Conservation (phyloP, 768 basidiomycete genomes). For the Leccinellum rugosiceps region DNA sequence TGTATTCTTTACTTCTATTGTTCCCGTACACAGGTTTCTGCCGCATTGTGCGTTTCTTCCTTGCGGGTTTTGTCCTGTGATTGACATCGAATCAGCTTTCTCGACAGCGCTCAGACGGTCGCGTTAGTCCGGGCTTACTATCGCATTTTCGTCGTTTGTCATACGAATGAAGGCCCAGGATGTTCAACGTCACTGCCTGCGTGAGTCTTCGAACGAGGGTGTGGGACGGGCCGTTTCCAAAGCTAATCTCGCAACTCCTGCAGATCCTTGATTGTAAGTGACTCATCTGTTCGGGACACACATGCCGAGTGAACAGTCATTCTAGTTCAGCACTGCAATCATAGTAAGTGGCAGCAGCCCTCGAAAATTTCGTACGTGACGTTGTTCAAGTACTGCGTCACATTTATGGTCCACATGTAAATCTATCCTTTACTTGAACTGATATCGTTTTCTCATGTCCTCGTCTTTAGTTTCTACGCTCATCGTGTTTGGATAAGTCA, state of each 20-base stretch:
- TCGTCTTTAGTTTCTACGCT: slow-evolving; percentile 18
- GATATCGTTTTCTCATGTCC: not conserved
- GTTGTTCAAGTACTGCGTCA: slow-evolving; percentile 11
- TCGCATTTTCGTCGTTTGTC: slow-evolving; percentile 9
- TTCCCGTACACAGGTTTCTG: slow-evolving; percentile 1
- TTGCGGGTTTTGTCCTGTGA: too few species aligned
- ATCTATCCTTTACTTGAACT: not conserved
- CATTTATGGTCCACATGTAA: slow-evolving; percentile 22
- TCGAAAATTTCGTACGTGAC: not conserved
- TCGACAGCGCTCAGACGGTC: slow-evolving; percentile 6
- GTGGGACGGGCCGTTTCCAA: not conserved
- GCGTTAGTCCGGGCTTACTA: not conserved
- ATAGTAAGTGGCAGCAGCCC: slow-evolving; percentile 3
- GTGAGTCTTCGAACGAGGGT: slow-evolving; percentile 1
- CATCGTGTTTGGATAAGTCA: slow-evolving; percentile 29
- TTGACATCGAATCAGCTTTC: slow-evolving; percentile 4
- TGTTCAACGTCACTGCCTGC: slow-evolving; percentile 5
- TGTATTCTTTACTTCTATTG: not conserved
- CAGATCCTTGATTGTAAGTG: slow-evolving; percentile 7
- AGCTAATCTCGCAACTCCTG: not conserved
- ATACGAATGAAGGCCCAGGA: not conserved
- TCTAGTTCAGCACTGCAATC: not conserved
- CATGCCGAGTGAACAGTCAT: not conserved
- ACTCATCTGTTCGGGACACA: not conserved
- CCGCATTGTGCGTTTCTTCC: slow-evolving; percentile 6